Percentiles rank a stretch among this genome's conserved stretches.
Evolutionary conservation across 306 rosid species (phyloP).

Genomic region (Quercus glauca): DNA sequence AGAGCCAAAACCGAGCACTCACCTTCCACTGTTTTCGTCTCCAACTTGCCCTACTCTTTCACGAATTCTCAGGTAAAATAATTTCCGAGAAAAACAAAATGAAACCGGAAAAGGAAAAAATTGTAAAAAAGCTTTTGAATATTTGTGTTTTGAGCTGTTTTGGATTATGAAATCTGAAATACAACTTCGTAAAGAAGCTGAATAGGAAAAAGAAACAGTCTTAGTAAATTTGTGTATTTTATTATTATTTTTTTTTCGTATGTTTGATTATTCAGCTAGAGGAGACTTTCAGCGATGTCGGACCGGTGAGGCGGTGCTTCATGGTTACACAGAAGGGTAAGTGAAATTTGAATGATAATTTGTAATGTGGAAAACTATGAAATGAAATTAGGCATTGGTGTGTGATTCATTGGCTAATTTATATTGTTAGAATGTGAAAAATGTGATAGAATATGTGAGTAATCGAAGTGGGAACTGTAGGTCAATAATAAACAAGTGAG

Average conservation of each 20-base stretch:
- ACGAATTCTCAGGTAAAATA: constrained; percentile 65
- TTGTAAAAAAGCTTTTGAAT: neutral
- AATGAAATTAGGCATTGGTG: neutral
- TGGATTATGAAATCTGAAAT: no score
- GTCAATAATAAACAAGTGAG: neutral
- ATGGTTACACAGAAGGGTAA: constrained; percentile 79
- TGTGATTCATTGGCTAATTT: neutral
- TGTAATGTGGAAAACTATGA: neutral
- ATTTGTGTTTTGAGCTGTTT: no score
- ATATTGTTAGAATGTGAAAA: neutral
- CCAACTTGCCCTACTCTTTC: constrained; percentile 78
- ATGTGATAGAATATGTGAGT: neutral
- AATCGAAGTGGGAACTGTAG: neutral
- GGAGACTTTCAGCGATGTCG: constrained; percentile 79
- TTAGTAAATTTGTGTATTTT: neutral
- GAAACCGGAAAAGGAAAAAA: neutral
- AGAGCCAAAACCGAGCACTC: constrained; percentile 32
- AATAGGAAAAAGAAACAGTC: no score
- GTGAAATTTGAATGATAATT: neutral
- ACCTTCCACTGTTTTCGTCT: constrained; percentile 59
- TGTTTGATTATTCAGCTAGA: constrained; percentile 53
- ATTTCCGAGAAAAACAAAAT: constrained; percentile 3
- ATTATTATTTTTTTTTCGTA: neutral
- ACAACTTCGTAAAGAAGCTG: no score
- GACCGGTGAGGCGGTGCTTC: constrained; percentile 88